Percentiles rank a stretch among this genome's conserved stretches.
phyloP scores from a whole-genome alignment of 257 asterid species.

The Mitragyna speciosa region DNA sequence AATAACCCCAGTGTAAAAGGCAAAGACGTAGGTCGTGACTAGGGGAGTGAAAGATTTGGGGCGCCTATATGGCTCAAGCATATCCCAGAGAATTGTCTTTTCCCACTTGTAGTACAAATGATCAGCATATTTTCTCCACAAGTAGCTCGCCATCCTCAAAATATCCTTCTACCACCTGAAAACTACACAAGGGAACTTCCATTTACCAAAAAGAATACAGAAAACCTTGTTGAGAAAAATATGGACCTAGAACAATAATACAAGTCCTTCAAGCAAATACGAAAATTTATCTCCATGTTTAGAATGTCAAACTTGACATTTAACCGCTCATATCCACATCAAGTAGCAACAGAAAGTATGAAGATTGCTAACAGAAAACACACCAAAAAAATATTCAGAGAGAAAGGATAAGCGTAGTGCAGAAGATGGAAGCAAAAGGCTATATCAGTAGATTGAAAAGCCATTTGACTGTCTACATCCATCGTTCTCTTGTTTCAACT shows the following conservation, averaged over 20 bases:
- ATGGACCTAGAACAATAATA: neutral
- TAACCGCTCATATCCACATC: neutral
- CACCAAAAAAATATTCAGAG: neutral
- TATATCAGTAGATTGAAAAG: neutral
- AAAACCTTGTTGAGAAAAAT: neutral
- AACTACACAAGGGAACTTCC: constrained; percentile 17
- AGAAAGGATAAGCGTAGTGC: neutral
- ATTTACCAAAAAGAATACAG: neutral
- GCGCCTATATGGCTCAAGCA: constrained; percentile 80
- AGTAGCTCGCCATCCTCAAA: constrained; percentile 54
- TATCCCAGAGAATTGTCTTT: constrained; percentile 83
- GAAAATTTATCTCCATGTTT: too few species aligned
- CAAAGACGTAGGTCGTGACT: constrained; percentile 61
- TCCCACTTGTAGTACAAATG: constrained; percentile 73
- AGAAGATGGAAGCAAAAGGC: neutral
- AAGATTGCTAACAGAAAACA: constrained; percentile 1
- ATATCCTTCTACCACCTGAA: constrained; percentile 10
- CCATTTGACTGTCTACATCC: neutral
- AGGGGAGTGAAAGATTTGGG: constrained; percentile 84
- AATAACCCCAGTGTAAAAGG: constrained; percentile 82
- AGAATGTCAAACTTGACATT: neutral
- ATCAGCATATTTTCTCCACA: constrained; percentile 91
- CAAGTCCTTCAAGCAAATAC: neutral
- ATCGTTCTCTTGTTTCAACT: neutral
- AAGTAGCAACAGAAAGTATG: neutral